Conservation (phyloP, 257 asterid genomes). For the Solanum microdontum region DNA sequence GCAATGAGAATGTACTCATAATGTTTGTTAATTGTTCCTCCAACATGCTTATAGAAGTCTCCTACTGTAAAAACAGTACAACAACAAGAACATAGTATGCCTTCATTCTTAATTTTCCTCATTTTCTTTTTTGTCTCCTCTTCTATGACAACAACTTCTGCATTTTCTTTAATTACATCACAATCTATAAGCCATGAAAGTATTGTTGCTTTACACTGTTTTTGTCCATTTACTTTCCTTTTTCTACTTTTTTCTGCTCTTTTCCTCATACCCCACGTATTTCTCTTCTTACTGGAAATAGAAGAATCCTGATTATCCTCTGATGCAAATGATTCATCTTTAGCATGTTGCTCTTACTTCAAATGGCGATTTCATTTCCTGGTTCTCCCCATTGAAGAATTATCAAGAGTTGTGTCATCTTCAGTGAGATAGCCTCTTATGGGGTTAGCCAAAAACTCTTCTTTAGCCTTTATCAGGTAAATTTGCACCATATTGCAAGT, state of each 20-base stretch:
- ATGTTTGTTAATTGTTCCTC: too few species aligned
- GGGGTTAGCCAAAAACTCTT: neutral
- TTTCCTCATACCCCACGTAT: neutral
- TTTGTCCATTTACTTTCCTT: neutral
- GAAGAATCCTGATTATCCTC: too few species aligned
- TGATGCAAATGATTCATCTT: neutral
- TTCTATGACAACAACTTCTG: too few species aligned
- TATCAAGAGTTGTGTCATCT: too few species aligned
- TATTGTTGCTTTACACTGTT: constrained; percentile 14
- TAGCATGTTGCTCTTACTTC: neutral
- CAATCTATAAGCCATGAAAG: constrained; percentile 1
- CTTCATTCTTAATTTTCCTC: too few species aligned
- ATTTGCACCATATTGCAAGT: neutral
- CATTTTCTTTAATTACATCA: constrained; percentile 1
- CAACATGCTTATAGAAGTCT: too few species aligned
- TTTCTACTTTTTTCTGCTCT: neutral
- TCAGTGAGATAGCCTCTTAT: too few species aligned
- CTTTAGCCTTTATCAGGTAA: neutral
- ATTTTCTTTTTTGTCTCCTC: too few species aligned
- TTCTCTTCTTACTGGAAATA: too few species aligned
- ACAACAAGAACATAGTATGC: constrained; percentile 2
- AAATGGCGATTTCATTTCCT: neutral
- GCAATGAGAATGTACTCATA: too few species aligned
- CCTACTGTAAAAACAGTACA: too few species aligned
- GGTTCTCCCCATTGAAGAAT: too few species aligned